phyloP scores from a whole-genome alignment of 2,329 filamentous ascomycete genomes.

The Alternaria ethzedia region DNA sequence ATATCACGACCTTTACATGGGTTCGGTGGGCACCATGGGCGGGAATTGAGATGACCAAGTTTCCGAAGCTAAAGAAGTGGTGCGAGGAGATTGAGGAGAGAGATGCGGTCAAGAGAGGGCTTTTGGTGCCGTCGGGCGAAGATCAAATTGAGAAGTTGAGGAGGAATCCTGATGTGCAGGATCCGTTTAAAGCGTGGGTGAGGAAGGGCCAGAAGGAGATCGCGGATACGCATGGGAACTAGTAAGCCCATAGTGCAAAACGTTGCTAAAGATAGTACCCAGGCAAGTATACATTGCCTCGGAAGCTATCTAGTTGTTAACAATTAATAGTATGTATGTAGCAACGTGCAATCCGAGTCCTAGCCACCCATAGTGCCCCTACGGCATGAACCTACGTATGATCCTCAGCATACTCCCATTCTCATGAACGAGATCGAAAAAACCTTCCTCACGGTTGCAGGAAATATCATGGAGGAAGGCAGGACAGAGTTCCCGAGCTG shows the following conservation, averaged over 20 bases:
- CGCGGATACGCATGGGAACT: conserved; percentile 23
- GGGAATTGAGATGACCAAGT: conserved; percentile 72
- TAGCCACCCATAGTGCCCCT: background rate
- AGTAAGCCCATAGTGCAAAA: background rate
- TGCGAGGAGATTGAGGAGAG: conserved; percentile 47
- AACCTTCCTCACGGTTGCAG: background rate
- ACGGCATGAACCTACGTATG: background rate
- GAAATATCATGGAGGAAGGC: background rate
- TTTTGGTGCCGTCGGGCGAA: conserved; percentile 27
- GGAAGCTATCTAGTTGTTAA: background rate
- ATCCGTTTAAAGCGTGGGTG: conserved; percentile 35
- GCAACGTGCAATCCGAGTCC: background rate
- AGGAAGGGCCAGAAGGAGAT: conserved; percentile 29
- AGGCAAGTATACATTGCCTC: background rate
- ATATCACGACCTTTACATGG: conserved; percentile 79
- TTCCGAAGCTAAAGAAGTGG: conserved; percentile 62
- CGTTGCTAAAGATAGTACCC: background rate
- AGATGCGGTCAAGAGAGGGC: conserved; percentile 64
- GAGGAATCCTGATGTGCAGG: conserved; percentile 25
- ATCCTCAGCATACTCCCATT: background rate
- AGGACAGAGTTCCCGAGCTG: background rate
- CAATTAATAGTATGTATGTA: background rate
- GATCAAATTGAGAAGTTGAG: conserved; percentile 34
- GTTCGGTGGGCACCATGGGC: conserved; percentile 65
- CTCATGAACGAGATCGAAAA: background rate